Evolutionary conservation across 1,139 yeast species (phyloP).

Genomic region (Kodamaea suecica): DNA sequence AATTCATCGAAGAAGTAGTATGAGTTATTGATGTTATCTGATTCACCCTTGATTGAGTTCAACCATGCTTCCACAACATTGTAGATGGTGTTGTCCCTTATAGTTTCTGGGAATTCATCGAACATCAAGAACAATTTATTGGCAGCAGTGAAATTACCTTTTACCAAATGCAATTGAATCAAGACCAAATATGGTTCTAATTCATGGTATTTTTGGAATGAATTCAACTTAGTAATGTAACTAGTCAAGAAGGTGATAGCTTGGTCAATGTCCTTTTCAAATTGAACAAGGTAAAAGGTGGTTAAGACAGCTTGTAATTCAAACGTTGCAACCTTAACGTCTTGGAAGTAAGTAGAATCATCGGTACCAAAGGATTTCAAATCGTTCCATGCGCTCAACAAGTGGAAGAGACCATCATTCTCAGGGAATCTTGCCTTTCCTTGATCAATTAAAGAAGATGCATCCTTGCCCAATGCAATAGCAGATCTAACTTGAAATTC

Average conservation of each 20-base stretch:
- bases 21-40: constrained; percentile 55
- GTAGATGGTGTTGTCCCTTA: constrained; percentile 65
- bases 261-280: constrained; percentile 37
- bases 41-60: constrained; percentile 52
- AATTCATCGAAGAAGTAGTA: constrained; percentile 75
- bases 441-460: constrained; percentile 37
- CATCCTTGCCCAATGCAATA: constrained; percentile 42
- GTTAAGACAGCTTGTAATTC: constrained; percentile 44
- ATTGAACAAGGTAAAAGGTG: constrained; percentile 39
- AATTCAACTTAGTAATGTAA: constrained; percentile 16
- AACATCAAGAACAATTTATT: constrained; percentile 33
- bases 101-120: constrained; percentile 34
- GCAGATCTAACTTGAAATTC: constrained; percentile 44
- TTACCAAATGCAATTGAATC: constrained; percentile 41
- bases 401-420: constrained; percentile 36
- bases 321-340: constrained; percentile 28
- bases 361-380: constrained; percentile 40
- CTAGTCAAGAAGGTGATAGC: constrained; percentile 32
- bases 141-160: constrained; percentile 40
- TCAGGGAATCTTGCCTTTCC: constrained; percentile 38
- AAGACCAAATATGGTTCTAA: constrained; percentile 45
- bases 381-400: constrained; percentile 42
- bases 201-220: constrained; percentile 23
- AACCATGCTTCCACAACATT: constrained; percentile 71
- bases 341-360: constrained; percentile 32